Conservation (phyloP, 139 green algal genomes). For the Spirogloea muscicola region DNA sequence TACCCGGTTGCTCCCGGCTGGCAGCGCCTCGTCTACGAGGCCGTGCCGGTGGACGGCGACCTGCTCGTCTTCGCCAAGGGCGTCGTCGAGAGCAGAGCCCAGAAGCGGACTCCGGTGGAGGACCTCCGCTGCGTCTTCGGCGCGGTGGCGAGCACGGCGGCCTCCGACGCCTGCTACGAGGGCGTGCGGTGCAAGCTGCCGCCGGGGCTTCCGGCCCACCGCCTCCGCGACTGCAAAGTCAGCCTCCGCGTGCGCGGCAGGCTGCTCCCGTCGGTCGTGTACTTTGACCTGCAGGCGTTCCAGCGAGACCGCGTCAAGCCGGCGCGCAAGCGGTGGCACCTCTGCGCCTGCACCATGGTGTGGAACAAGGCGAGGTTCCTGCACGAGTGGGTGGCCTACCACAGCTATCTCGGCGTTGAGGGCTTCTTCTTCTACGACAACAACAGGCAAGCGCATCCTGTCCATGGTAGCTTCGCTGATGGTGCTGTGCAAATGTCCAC, state of each 20-base stretch:
- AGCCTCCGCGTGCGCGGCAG: neutral
- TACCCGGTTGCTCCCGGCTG: too few relatives aligned
- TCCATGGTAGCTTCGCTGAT: too few relatives aligned
- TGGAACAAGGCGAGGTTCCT: neutral
- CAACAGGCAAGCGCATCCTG: too few relatives aligned
- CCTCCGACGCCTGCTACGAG: neutral
- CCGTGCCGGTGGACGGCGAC: neutral
- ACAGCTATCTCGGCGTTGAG: neutral
- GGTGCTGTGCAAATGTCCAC: too few relatives aligned
- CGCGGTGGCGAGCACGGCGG: neutral
- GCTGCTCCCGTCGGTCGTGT: neutral
- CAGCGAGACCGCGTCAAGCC: neutral
- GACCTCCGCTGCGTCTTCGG: neutral
- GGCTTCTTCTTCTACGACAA: slow-evolving; percentile 35
- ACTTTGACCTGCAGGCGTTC: too few relatives aligned
- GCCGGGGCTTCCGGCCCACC: too few relatives aligned
- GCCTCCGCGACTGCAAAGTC: neutral
- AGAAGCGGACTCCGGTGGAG: neutral
- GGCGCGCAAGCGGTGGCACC: neutral
- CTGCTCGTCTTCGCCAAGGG: neutral
- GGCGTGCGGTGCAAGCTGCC: neutral
- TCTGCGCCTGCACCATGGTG: slow-evolving; percentile 16
- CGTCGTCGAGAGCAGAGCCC: neutral
- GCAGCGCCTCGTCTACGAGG: neutral
- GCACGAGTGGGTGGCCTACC: slow-evolving; percentile 1